Conservation (phyloP, 768 basidiomycete species). For the Cystofilobasidium macerans region DNA sequence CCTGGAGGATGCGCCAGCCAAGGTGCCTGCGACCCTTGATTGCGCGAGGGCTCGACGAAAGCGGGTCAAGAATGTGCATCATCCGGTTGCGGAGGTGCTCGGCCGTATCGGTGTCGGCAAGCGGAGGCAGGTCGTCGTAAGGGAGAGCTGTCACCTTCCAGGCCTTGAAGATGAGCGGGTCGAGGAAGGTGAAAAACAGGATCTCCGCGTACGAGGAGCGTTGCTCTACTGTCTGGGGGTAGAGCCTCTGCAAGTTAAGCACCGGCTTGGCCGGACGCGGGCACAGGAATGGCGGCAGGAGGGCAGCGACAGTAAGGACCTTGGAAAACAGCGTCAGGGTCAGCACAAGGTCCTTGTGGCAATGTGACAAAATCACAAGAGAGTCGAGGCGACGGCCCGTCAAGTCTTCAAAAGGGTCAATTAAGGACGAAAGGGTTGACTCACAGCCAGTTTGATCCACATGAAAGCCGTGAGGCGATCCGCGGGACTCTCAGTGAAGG, state of each 20-base stretch:
- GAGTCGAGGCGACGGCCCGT: too few relatives aligned
- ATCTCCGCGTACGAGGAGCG: conserved; percentile 7
- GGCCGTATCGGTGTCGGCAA: conserved; percentile 43
- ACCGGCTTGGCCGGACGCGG: conserved; percentile 13
- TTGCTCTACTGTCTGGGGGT: conserved; percentile 18
- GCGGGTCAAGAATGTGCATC: conserved; percentile 40
- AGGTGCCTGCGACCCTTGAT: conserved; percentile 42
- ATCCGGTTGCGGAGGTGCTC: conserved; percentile 36
- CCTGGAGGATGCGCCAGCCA: conserved; percentile 44
- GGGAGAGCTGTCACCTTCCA: conserved; percentile 32
- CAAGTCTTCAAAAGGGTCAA: not conserved
- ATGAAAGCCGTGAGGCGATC: conserved; percentile 19
- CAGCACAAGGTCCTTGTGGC: not conserved
- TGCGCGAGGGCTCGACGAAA: conserved; percentile 34
- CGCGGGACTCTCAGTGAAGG: conserved; percentile 13
- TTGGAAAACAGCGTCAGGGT: not conserved
- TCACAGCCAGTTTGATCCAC: conserved; percentile 20
- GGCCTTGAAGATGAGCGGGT: conserved; percentile 35
- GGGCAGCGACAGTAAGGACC: conserved; percentile 19
- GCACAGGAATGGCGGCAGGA: conserved; percentile 16
- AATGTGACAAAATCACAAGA: too few relatives aligned
- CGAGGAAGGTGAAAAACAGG: conserved; percentile 26
- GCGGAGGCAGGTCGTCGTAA: conserved; percentile 41
- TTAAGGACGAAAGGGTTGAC: not conserved
- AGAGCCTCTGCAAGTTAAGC: not conserved